These are phyloP conservation scores for Hanseniaspora valbyensis DNA, from an alignment of 805 yeast species.

Conservation along the genomic window DNA sequence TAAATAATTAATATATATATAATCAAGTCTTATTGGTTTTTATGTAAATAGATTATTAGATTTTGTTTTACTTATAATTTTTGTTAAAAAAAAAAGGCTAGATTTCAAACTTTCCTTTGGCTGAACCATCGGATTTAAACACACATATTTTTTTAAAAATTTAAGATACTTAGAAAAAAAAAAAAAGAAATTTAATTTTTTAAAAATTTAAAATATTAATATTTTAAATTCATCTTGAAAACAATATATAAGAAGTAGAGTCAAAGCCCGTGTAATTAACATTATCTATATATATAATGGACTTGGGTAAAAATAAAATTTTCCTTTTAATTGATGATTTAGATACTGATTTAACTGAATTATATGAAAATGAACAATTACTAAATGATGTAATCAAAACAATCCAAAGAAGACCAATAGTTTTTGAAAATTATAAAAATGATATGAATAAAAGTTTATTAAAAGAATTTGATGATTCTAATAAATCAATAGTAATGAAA, in stretches of 20 bases:
- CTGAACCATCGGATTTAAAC: background rate
- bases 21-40: too few species aligned
- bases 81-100: too few species aligned
- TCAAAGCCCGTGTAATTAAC: too few species aligned
- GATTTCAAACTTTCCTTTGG: too few species aligned
- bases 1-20: too few species aligned
- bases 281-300: too few species aligned
- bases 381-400: constrained; percentile 52
- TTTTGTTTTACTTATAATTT: background rate
- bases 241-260: too few species aligned
- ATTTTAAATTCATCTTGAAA: too few species aligned
- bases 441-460: constrained; percentile 15
- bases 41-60: background rate
- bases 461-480: constrained; percentile 23
- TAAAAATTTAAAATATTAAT: too few species aligned
- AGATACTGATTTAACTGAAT: background rate
- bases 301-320: too few species aligned
- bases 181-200: too few species aligned
- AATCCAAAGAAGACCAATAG: constrained; percentile 47
- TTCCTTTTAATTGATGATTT: background rate
- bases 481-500: constrained; percentile 36
- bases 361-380: background rate
- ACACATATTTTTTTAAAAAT: background rate
- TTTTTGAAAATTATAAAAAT: constrained; percentile 32
- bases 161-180: too few species aligned